These are phyloP conservation scores for Syzygium aqueum DNA, from an alignment of 345 rosid species.

Conservation along the genomic window DNA sequence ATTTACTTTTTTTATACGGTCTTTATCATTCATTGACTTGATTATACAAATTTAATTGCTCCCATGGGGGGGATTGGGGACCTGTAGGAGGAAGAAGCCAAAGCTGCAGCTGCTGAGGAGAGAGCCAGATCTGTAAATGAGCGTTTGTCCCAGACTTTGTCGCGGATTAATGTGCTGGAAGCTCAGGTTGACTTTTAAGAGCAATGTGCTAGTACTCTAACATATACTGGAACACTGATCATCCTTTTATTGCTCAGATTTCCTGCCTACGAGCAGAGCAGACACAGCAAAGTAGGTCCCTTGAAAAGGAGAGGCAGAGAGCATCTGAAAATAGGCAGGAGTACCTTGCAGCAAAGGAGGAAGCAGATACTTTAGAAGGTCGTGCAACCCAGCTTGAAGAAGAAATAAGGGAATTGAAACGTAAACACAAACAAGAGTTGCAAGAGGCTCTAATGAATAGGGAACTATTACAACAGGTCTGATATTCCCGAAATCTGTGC, in stretches of 20 bases:
- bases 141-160: constrained; percentile 91
- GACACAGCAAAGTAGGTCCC: constrained; percentile 83
- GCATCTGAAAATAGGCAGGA: constrained; percentile 98
- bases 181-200: constrained; percentile 60
- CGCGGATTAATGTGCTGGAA: constrained; percentile 95
- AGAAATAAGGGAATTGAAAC: constrained; percentile 71
- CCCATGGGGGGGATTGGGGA: not conserved
- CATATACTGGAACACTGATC: not conserved
- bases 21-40: not conserved
- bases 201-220: not conserved
- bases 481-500: not conserved
- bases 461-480: constrained; percentile 85
- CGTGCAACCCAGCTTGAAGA: constrained; percentile 84
- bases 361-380: constrained; percentile 91
- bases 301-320: constrained; percentile 97
- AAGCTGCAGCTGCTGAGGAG: constrained; percentile 92
- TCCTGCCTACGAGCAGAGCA: constrained; percentile 97
- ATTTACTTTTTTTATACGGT: not conserved
- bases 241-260: constrained; percentile 39
- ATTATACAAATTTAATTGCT: not conserved
- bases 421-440: constrained; percentile 82
- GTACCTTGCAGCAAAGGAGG: constrained; percentile 94
- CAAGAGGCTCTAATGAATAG: constrained; percentile 69
- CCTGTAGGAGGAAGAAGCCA: constrained; percentile 84
- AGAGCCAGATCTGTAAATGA: constrained; percentile 85